These are phyloP conservation scores for Cucurbita maxima DNA, from an alignment of 306 rosid species.

Conservation along the genomic window DNA sequence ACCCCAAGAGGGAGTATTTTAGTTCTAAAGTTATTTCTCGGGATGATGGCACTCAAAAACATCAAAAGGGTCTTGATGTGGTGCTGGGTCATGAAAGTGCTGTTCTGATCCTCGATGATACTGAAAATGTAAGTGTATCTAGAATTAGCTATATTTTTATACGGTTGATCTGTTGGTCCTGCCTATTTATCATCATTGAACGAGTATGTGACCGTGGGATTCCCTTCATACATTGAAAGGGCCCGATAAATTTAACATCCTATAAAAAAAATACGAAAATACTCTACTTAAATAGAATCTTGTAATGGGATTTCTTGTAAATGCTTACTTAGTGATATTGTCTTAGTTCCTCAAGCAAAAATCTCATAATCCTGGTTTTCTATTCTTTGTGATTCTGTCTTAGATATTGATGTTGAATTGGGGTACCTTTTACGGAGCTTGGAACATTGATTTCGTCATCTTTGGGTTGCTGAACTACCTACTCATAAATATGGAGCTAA, in stretches of 20 bases:
- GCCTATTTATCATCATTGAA: neutral
- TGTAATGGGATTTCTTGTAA: neutral
- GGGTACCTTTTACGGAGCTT: neutral
- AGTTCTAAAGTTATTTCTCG: constrained; percentile 63
- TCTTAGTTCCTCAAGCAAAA: neutral
- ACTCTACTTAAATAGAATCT: neutral
- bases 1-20: constrained; percentile 68
- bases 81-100: constrained; percentile 84
- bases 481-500: neutral
- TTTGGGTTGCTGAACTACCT: neutral
- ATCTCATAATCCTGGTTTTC: neutral
- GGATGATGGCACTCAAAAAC: constrained; percentile 79
- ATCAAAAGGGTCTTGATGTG: constrained; percentile 85
- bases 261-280: neutral
- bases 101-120: constrained; percentile 80
- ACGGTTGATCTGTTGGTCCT: neutral
- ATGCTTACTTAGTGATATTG: neutral
- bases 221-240: neutral
- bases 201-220: neutral
- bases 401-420: neutral
- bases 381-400: neutral
- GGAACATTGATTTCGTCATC: constrained; percentile 1
- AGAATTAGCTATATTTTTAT: neutral
- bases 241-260: neutral
- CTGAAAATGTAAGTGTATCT: constrained; percentile 55